Percentiles rank a stretch among this genome's conserved stretches.
These are phyloP conservation scores for Aspergillus carlsbadensis DNA, from an alignment of 495 filamentous ascomycete genomes.

Conservation along the genomic window DNA sequence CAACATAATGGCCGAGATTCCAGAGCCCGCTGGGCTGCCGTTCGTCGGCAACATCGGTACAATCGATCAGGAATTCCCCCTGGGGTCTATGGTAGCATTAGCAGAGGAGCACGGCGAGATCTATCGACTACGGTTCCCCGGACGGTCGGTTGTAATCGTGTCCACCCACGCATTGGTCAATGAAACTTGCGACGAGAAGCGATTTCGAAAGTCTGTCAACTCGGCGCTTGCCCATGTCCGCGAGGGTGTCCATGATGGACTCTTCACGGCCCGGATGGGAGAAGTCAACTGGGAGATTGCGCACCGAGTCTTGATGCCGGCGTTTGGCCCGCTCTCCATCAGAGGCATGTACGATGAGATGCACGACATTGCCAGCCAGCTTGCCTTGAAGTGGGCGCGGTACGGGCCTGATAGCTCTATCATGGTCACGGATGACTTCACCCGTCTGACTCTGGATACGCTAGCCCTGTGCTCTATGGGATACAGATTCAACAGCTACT, in stretches of 20 bases:
- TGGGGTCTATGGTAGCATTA: constrained; percentile 20
- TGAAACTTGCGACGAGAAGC: constrained; percentile 66
- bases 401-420: constrained; percentile 57
- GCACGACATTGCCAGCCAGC: constrained; percentile 69
- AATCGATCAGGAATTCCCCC: constrained; percentile 13
- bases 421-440: constrained; percentile 68
- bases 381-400: constrained; percentile 75
- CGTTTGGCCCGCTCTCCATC: constrained; percentile 71
- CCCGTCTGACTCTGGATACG: constrained; percentile 70
- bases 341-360: constrained; percentile 68
- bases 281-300: constrained; percentile 71
- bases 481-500: constrained; percentile 74
- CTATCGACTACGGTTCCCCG: constrained; percentile 40
- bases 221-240: constrained; percentile 43
- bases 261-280: constrained; percentile 55
- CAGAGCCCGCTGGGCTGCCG: constrained; percentile 6
- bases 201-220: constrained; percentile 58
- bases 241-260: constrained; percentile 60
- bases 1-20: too few species aligned
- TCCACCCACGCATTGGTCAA: constrained; percentile 55
- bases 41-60: constrained; percentile 1
- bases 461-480: constrained; percentile 73
- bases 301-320: constrained; percentile 64
- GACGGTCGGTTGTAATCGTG: constrained; percentile 34
- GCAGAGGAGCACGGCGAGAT: constrained; percentile 39